Conservation (phyloP, 768 basidiomycete species). For the Tricholoma terreum region DNA sequence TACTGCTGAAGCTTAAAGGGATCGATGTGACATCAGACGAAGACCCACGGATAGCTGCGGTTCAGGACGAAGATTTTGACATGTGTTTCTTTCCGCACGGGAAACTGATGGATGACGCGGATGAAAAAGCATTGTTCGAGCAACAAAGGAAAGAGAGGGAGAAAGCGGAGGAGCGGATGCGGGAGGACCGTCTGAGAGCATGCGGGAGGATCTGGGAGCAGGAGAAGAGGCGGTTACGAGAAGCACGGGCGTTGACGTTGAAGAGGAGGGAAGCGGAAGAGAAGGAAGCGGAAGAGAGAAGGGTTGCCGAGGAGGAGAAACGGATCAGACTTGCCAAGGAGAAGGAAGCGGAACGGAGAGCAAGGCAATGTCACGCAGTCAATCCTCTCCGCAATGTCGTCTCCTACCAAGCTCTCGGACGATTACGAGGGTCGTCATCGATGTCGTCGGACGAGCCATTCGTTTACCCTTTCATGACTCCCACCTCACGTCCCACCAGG, state of each 20-base stretch:
- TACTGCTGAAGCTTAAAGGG: slow-evolving; percentile 61
- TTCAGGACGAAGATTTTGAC: slow-evolving; percentile 53
- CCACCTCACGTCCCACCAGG: slow-evolving; percentile 9
- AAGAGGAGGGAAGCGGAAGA: slow-evolving; percentile 32
- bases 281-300: slow-evolving; percentile 15
- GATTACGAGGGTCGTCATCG: slow-evolving; percentile 2
- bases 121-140: slow-evolving; percentile 32
- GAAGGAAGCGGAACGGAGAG: slow-evolving; percentile 24
- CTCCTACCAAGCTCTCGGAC: slow-evolving; percentile 12
- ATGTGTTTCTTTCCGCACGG: slow-evolving; percentile 44
- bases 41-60: slow-evolving; percentile 62
- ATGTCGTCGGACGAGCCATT: slow-evolving; percentile 18
- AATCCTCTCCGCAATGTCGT: slow-evolving; percentile 15
- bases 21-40: slow-evolving; percentile 56
- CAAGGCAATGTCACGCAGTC: slow-evolving; percentile 26
- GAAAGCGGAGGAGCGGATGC: slow-evolving; percentile 33
- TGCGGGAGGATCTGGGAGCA: slow-evolving; percentile 50
- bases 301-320: slow-evolving; percentile 12
- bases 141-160: slow-evolving; percentile 29
- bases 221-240: slow-evolving; percentile 41
- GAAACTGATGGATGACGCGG: slow-evolving; percentile 40
- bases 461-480: slow-evolving; percentile 27
- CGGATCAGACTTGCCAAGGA: neutral
- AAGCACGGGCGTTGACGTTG: slow-evolving; percentile 33
- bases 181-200: slow-evolving; percentile 38